Evolutionary conservation across 148 eudicot genomes (phyloP).

Genomic region (Heliamphora exappendiculata): DNA sequence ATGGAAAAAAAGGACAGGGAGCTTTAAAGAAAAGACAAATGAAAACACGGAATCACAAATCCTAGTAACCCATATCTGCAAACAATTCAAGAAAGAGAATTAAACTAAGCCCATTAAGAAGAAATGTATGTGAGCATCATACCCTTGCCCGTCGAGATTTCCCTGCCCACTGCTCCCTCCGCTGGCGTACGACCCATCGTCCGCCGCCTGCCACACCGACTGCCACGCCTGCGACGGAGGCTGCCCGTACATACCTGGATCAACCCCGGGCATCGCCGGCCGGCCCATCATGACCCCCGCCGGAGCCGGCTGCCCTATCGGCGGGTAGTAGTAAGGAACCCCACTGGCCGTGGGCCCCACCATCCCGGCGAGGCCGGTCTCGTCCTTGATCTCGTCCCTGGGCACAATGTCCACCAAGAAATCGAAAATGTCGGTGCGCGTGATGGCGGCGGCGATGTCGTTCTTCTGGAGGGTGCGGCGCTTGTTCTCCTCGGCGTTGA

Average conservation of each 20-base stretch:
- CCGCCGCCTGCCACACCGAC: constrained; percentile 72
- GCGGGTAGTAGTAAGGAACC: constrained; percentile 66
- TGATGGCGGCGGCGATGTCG: constrained; percentile 74
- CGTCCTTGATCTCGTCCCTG: constrained; percentile 69
- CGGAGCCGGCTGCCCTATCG: constrained; percentile 50
- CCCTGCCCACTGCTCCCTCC: constrained; percentile 39
- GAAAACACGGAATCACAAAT: not conserved
- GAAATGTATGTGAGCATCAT: not conserved
- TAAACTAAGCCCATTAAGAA: not conserved
- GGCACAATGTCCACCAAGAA: constrained; percentile 84
- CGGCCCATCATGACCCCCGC: constrained; percentile 56
- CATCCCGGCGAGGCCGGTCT: constrained; percentile 31
- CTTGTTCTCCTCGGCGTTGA: constrained; percentile 87
- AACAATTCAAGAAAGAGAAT: not conserved
- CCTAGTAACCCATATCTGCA: constrained; percentile 1
- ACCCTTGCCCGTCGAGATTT: constrained; percentile 62
- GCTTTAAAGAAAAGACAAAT: not conserved
- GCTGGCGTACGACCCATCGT: constrained; percentile 39
- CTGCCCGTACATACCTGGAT: constrained; percentile 40
- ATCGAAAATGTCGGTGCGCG: constrained; percentile 76
- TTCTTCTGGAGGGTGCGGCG: constrained; percentile 73
- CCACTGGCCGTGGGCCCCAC: constrained; percentile 49
- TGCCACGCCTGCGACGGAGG: constrained; percentile 82
- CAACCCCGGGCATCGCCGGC: constrained; percentile 32
- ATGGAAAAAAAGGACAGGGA: not conserved